Conservation (phyloP, 73 alveolate species). For the Paramecium tetraurelia region DNA sequence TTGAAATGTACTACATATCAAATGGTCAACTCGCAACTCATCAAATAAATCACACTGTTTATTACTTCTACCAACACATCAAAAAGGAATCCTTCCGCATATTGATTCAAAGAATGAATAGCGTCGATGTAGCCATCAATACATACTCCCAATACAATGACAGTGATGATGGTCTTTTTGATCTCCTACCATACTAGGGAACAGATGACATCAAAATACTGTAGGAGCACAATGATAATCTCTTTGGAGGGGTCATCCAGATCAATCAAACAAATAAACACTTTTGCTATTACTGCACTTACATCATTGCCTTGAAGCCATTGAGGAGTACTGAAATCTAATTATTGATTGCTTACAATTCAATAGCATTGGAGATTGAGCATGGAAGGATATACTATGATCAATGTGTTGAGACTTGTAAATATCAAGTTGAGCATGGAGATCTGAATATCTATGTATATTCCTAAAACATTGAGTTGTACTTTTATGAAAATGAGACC, state of each 20-base stretch:
- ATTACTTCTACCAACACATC: background rate
- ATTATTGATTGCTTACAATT: background rate
- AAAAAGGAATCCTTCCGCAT: background rate
- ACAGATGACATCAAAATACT: background rate
- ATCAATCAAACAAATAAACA: background rate
- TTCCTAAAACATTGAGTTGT: background rate
- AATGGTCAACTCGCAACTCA: background rate
- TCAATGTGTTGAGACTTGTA: background rate
- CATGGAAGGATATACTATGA: background rate
- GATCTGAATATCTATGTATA: background rate
- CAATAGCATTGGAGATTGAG: background rate
- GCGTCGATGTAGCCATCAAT: background rate
- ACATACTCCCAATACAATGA: background rate
- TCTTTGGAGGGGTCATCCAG: background rate
- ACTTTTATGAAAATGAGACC: background rate
- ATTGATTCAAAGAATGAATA: background rate
- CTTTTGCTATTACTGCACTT: conserved; percentile 5
- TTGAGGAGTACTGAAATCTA: background rate
- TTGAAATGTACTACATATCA: background rate
- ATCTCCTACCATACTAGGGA: background rate
- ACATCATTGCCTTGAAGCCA: conserved; percentile 11
- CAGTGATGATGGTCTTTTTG: background rate
- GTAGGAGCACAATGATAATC: background rate
- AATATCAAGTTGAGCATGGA: background rate
- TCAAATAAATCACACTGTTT: background rate